Evolutionary conservation across 352 stramenopile genomes (phyloP).

Genomic region (Globisporangium radiosum): DNA sequence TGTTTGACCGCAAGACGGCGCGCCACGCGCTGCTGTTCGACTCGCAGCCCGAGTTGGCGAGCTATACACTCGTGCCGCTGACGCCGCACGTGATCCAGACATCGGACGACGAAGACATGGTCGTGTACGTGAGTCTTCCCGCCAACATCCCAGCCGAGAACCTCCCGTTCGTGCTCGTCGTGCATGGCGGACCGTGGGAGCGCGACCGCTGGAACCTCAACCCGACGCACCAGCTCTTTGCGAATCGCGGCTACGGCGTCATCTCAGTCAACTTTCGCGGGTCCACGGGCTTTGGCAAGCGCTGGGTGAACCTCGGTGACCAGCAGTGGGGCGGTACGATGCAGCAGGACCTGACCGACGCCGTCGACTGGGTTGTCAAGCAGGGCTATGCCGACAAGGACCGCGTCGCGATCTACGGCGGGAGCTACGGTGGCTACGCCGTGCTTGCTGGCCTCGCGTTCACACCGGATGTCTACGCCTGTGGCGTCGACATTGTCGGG

Average conservation of each 20-base stretch:
- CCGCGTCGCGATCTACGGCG: constrained; percentile 48
- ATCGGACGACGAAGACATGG: constrained; percentile 37
- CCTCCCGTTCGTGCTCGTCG: constrained; percentile 30
- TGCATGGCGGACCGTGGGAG: constrained; percentile 35
- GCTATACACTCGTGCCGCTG: constrained; percentile 33
- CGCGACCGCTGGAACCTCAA: constrained; percentile 27
- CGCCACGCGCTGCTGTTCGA: constrained; percentile 31
- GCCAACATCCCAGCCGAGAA: constrained; percentile 17
- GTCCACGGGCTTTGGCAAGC: constrained; percentile 67
- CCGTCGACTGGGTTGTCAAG: constrained; percentile 48
- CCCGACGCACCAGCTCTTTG: constrained; percentile 31
- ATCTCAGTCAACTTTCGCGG: constrained; percentile 60
- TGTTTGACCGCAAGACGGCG: constrained; percentile 24
- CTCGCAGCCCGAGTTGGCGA: constrained; percentile 23
- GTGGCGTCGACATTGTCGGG: constrained; percentile 71
- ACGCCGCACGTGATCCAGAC: constrained; percentile 32
- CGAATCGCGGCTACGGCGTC: constrained; percentile 37
- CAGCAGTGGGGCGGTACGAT: constrained; percentile 31
- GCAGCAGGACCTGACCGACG: constrained; percentile 45
- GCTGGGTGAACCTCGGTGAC: constrained; percentile 50
- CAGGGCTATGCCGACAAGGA: constrained; percentile 46
- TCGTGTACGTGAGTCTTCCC: constrained; percentile 37
- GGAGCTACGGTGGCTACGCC: constrained; percentile 71
- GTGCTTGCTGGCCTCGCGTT: constrained; percentile 64
- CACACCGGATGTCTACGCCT: constrained; percentile 73